Conservation (phyloP, 768 basidiomycete genomes). For the Tephrocybe sp. region DNA sequence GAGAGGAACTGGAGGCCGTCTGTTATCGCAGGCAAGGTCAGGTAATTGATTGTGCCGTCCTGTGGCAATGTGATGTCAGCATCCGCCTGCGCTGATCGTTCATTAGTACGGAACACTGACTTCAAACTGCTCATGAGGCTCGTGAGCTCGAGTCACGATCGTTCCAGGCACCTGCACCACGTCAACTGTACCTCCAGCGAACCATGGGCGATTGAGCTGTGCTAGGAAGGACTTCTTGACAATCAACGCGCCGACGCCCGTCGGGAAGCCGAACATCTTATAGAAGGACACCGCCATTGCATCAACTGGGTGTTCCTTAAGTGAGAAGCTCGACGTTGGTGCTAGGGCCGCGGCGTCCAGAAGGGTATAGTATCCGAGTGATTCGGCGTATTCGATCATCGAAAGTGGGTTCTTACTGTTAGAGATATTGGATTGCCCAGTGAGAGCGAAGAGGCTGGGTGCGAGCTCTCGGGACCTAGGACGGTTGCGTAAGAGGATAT, state of each 20-base stretch:
- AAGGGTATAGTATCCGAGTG: constrained; percentile 72
- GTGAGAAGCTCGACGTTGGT: constrained; percentile 66
- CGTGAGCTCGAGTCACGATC: constrained; percentile 58
- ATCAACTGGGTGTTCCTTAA: constrained; percentile 68
- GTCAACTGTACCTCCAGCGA: constrained; percentile 80
- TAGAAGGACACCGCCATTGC: constrained; percentile 86
- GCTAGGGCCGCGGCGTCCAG: constrained; percentile 83
- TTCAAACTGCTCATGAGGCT: constrained; percentile 77
- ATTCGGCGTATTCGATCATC: constrained; percentile 60
- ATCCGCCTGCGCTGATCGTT: neutral
- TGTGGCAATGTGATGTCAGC: constrained; percentile 24
- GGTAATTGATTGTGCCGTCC: constrained; percentile 87
- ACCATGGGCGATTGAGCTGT: constrained; percentile 73
- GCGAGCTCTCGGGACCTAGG: constrained; percentile 43
- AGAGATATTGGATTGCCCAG: constrained; percentile 81
- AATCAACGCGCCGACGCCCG: constrained; percentile 78
- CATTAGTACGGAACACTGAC: constrained; percentile 34
- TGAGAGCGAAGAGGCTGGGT: constrained; percentile 70
- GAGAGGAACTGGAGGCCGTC: constrained; percentile 77
- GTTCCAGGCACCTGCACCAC: constrained; percentile 81
- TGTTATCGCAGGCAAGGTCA: constrained; percentile 74
- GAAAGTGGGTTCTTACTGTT: constrained; percentile 72
- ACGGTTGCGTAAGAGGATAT: constrained; percentile 49
- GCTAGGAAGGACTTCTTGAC: constrained; percentile 69
- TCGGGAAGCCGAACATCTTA: constrained; percentile 90